A percentile compares a stretch with the other conserved stretches of the same genome.
Evolutionary conservation across 2,329 filamentous ascomycete genomes (phyloP).

Genomic region (Fusarium pseudonygamai): DNA sequence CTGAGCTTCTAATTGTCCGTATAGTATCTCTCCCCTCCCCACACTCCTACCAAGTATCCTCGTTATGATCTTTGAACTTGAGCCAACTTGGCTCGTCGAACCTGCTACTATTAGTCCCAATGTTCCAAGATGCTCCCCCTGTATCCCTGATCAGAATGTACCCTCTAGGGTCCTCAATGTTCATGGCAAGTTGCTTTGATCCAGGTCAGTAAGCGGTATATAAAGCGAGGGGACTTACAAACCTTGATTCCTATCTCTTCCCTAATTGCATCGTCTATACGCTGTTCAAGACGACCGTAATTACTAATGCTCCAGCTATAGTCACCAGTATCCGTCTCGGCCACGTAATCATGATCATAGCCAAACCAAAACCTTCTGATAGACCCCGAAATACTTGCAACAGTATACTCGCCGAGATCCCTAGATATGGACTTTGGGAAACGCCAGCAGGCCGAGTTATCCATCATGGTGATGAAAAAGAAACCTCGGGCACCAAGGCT

Average conservation of each 20-base stretch:
- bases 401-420: neutral
- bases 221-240: neutral
- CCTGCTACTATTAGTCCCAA: no score
- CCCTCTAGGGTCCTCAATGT: neutral
- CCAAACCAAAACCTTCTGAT: neutral
- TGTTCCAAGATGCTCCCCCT: no score
- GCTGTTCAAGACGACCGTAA: rapidly evolving
- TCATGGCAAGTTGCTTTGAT: neutral
- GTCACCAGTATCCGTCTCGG: rapidly evolving
- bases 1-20: neutral
- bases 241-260: neutral
- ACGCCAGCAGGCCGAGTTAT: rapidly evolving
- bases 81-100: neutral
- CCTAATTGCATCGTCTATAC: rapidly evolving
- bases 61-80: neutral
- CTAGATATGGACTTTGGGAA: rapidly evolving
- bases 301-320: no score
- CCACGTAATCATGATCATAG: neutral
- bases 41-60: neutral
- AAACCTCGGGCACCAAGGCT: rapidly evolving
- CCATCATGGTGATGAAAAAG: neutral
- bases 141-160: neutral
- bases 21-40: neutral
- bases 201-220: no score
- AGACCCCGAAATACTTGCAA: no score